Evolutionary conservation across 345 rosid species (phyloP), one percentile per base, ranked within the genome.

Genomic region (Syzygium aqueum): DNA sequence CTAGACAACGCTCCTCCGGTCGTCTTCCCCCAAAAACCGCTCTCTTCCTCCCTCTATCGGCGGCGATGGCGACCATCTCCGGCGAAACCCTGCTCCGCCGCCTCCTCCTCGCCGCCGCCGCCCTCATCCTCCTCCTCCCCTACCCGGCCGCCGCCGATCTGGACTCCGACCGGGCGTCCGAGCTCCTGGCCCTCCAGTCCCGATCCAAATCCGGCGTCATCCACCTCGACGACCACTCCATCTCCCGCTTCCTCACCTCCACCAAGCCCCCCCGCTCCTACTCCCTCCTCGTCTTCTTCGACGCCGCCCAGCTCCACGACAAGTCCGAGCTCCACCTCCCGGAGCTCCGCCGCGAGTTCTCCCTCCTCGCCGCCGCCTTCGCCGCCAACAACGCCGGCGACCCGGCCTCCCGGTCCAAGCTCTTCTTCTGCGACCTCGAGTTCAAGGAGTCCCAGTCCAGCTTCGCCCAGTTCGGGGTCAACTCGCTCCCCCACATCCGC

Each of bases 401-500:
- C 87, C 88, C 92, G 11, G 86, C 89, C 13, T 87, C 89, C 30
- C 85, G 87, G 77, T 91, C 88, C 11, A 93, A 92, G 90, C 96
- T 96, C 85, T 96, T 96, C 96, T 95, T 96, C 95, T 91, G 94
- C 89, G 95, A 95, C 86, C 89, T 96, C 89, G 98, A 96, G 87
- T 96, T 96, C 91, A 92, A 93, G 30, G 91, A 92, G 22, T 89
- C 97, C 23, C 97, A 95, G 61, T 91, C 95, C 30, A 91, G 95
- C 23, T 96, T 96, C 90, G 86, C 90, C 77, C 94, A 92, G 40
- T 96, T 96, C 87, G 97, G 95, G 49, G 99, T 96, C 86, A 95
- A 95, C 89, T 91, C 99, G 50, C 91, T 95, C n/a, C 99, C 99
- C n/a, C 98, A 96, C 90, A 88, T 96, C 90, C 98, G 99, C 61